Base-by-base conservation (phyloP, 2,329 filamentous ascomycete species). In the Pezicula neosporulosa region DNA sequence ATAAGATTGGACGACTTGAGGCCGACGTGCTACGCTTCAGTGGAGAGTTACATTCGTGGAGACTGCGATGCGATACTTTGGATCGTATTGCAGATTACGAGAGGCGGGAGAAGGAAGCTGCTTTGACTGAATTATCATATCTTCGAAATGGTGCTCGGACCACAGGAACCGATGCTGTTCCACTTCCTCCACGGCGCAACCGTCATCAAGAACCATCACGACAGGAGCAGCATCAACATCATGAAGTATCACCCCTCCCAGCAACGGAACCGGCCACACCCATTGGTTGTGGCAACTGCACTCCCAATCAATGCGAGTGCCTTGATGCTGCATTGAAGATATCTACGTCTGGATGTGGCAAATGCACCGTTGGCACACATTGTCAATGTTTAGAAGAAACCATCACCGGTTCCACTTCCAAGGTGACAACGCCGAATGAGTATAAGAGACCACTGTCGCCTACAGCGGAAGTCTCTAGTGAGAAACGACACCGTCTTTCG, bases 11-110 rank as follows among this genome's bases (percentile, higher is more conserved):
- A 41, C 70, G 72, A 44, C 74, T 91, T 4, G 85, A 89, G 59
- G 71, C 78, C 33, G 84, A 90, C 58, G 72, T 89, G 3, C 82
- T 88, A 62, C 81, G 83, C 16, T 83, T 86, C 58, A 81, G 55
- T 47, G 60, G 60, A 36, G 65, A 68, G 49, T 42, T 67, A 35
- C 60, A 66, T 41, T 65, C 63, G 4, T 68, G 65, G 65, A 64
- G 56, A 55, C 36, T 64, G 35, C 57, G 65, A 30, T 68, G 62
- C 52, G 62, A 66, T 43, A 66, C 59, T 19, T 50, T 66, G 33
- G 65, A 68, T 56, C 60, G 61, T 24, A 64, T 67, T 54, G 56
- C 59, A 13, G 63, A 66, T 18, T 65, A 64, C 38, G 65, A 68
- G 46, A 63, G 69, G 68, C 60, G 65, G 65, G 58, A 72, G 62